Conservation (phyloP, 768 basidiomycete genomes). For the Xerocomellus intermedius region DNA sequence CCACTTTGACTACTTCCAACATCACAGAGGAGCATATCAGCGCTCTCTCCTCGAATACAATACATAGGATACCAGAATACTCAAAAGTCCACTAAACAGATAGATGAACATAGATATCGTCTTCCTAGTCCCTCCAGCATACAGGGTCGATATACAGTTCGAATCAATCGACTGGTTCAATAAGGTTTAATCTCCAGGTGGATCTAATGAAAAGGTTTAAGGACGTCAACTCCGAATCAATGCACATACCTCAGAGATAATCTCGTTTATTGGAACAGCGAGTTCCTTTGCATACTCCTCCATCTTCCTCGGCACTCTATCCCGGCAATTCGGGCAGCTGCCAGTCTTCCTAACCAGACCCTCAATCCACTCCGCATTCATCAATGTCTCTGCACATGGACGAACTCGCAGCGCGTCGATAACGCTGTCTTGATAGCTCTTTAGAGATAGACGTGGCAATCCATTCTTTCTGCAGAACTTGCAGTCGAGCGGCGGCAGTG, state of each 20-base stretch:
- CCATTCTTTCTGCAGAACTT: constrained; percentile 37
- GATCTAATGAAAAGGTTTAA: constrained; percentile 15
- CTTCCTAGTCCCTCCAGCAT: neutral
- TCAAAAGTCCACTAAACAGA: neutral
- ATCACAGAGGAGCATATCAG: too few relatives aligned
- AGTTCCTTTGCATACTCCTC: constrained; percentile 31
- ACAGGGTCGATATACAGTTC: constrained; percentile 5
- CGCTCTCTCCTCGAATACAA: too few relatives aligned
- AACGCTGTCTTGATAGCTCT: constrained; percentile 34
- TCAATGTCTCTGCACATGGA: constrained; percentile 32
- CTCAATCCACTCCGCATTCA: constrained; percentile 33
- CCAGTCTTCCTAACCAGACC: constrained; percentile 30
- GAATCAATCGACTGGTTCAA: constrained; percentile 18
- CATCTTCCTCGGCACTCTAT: constrained; percentile 32
- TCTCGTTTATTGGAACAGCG: constrained; percentile 24
- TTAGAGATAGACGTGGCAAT: constrained; percentile 30
- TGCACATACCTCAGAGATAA: constrained; percentile 29
- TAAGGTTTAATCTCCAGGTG: constrained; percentile 30
- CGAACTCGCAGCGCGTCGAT: constrained; percentile 32
- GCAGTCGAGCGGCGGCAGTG: constrained; percentile 33
- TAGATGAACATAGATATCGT: constrained; percentile 5
- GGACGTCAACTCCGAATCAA: neutral
- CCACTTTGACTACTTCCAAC: too few relatives aligned
- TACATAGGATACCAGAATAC: too few relatives aligned
- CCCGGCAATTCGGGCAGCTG: constrained; percentile 29